Evolutionary conservation across 768 basidiomycete species (phyloP), one percentile per base, ranked within the genome.

Genomic region (Hortiboletus campestris): DNA sequence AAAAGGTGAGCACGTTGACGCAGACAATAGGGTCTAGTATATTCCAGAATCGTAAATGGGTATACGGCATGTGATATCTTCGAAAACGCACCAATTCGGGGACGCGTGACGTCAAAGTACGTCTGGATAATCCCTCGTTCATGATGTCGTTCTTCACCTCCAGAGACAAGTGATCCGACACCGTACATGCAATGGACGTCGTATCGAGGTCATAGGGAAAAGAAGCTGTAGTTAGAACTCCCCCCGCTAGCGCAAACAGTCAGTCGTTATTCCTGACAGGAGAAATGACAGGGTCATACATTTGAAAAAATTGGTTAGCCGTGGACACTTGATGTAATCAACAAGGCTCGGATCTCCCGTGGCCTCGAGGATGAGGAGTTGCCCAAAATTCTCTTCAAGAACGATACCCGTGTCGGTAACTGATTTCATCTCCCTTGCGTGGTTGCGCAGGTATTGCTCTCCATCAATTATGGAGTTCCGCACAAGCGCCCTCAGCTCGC

Each of bases 141-240:
- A 66, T 66, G 47, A 66, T 66, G 20, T 56, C 60, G 38, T 66
- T 52, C 41, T 64, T 64, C 16, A 51, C 57, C 28, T 52, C 64
- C 0, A 5, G 36, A 16, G 55, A 60, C 2, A 57, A 17, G 17
- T 63, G 51, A 20, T 51, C 49, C 2, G 55, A 64, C 34, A 64
- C 58, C 12, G 46, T 61, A n/a, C 65, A 65, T 4, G 64, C 56
- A 3, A 65, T 38, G 2, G 64, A 63, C 1, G 62, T 65, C 1
- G 61, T 61, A 13, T 67, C 65, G 13, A 64, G 48, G 20, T 67
- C 65, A 17, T 17, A 54, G 4, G 64, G 64, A 36, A 22, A 65
- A 16, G 41, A 43, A 6, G 42, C 45, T 4, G 64, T 57, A 12
- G 55, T 60, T 5, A 63, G 53, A 43, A 49, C 53, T 3, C 41